Evolutionary conservation across 495 filamentous ascomycete species (phyloP), one percentile per base, ranked within the genome.

Genomic region (Cercophora newfieldiana): DNA sequence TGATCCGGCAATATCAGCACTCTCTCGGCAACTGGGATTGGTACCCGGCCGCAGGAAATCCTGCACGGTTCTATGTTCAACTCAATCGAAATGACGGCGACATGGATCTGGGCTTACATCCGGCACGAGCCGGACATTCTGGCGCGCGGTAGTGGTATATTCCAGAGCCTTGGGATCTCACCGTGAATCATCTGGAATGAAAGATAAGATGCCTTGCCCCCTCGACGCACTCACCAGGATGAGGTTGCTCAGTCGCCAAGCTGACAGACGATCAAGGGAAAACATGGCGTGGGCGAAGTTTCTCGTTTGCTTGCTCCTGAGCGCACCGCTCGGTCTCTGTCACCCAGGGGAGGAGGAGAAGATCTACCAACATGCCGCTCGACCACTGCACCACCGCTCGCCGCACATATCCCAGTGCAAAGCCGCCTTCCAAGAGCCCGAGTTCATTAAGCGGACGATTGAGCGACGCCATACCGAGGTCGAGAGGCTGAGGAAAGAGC

Each of bases 391-490:
- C 50, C 50, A 7, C 25, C 50, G 50, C 50, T 19, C 50, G 5
- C 50, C 50, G n/a, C 50, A 53, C 50, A 53, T 53, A 3, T 53
- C 50, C 2, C 50, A 53, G 50, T 53, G 50, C n/a, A 14, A 53
- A 7, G n/a, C 21, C 50, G 50, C 50, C 21, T 53, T 53, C 10
- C 19, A 22, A 14, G 50, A 53, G 50, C 50, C 50, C 2, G 50
- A 22, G 2, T 53, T 53, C n/a, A 2, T 53, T 19, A 53, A 22
- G 50, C 10, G 50, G 24, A 53, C 50, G 16, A 14, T 53, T 22
- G 50, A 8, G 2, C 50, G 50, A 14, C 50, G 50, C 50, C 19
- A 53, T 7, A 26, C 2, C n/a, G 50, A 53, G n/a, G n/a, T 53
- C 25, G 50, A 53, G 21, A 14, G 50, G 19, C 50, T 53, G 50